These are phyloP conservation scores for Termitomyces sp. DNA, from an alignment of 1,284 basidiomycete genomes.

Conservation along the genomic window DNA sequence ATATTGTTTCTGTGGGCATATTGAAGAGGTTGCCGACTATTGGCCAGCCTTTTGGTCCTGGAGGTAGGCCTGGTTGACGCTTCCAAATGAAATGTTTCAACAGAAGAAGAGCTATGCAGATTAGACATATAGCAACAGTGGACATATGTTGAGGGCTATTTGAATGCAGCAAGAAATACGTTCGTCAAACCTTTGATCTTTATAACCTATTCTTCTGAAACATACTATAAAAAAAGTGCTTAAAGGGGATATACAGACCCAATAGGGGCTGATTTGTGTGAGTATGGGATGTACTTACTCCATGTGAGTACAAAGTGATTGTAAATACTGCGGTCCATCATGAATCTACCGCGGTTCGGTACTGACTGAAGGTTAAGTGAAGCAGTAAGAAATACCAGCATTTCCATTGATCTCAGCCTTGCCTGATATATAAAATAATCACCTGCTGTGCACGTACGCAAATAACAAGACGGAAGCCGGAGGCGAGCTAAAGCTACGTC, in stretches of 20 bases:
- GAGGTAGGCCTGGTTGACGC: slow-evolving; percentile 2
- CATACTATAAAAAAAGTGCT: background rate
- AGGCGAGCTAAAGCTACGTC: no score
- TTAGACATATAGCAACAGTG: background rate
- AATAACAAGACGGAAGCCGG: no score
- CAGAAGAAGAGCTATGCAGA: background rate
- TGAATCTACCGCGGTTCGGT: no score
- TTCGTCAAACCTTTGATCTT: background rate
- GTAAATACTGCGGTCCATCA: no score
- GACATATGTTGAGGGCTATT: background rate
- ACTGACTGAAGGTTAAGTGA: no score
- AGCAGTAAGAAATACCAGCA: no score
- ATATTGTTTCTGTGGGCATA: slow-evolving; percentile 9
- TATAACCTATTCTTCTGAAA: background rate
- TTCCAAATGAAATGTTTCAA: background rate
- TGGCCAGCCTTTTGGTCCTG: slow-evolving; percentile 11
- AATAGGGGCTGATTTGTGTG: no score
- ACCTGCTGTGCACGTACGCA: no score
- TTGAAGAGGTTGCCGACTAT: slow-evolving; percentile 14
- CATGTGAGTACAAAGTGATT: no score
- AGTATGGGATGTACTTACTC: no score
- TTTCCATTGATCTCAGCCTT: no score
- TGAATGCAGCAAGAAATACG: background rate
- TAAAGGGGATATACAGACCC: background rate
- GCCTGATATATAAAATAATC: no score